Evolutionary conservation across 2,329 filamentous ascomycete species (phyloP).

Genomic region (Aspergillus sp.): DNA sequence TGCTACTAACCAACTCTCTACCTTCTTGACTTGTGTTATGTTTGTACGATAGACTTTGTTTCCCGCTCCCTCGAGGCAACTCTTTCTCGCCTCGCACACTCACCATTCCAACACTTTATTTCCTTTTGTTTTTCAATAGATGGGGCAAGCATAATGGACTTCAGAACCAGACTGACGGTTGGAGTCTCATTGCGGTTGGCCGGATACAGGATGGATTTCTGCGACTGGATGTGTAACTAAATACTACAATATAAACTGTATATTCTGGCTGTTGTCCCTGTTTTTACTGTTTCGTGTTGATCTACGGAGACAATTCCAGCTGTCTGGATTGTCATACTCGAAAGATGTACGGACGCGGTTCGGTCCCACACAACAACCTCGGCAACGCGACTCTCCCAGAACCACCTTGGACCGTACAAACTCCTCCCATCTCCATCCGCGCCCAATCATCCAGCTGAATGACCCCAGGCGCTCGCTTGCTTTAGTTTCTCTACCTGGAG

Average conservation of each 20-base stretch:
- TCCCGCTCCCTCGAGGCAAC: background rate
- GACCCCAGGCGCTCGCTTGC: background rate
- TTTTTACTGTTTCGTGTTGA: background rate
- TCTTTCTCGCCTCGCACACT: background rate
- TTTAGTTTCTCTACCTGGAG: background rate
- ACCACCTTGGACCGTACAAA: background rate
- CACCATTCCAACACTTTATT: slow-evolving; percentile 2
- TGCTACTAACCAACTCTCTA: background rate
- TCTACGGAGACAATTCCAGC: no score
- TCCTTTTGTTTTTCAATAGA: slow-evolving; percentile 8
- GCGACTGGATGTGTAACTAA: background rate
- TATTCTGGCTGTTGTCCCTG: background rate
- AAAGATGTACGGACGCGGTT: background rate
- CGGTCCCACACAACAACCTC: slow-evolving; percentile 2
- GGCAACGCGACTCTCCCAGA: background rate
- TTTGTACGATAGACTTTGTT: slow-evolving; percentile 24
- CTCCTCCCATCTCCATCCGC: background rate
- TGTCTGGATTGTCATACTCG: no score
- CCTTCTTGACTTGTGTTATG: slow-evolving; percentile 21
- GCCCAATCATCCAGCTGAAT: background rate
- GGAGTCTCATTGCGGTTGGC: background rate
- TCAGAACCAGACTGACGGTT: background rate
- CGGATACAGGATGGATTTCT: background rate
- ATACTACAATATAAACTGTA: background rate
- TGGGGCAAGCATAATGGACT: background rate